phyloP scores from a whole-genome alignment of 352 stramenopile genomes.

The Globisporangium apiculatum region DNA sequence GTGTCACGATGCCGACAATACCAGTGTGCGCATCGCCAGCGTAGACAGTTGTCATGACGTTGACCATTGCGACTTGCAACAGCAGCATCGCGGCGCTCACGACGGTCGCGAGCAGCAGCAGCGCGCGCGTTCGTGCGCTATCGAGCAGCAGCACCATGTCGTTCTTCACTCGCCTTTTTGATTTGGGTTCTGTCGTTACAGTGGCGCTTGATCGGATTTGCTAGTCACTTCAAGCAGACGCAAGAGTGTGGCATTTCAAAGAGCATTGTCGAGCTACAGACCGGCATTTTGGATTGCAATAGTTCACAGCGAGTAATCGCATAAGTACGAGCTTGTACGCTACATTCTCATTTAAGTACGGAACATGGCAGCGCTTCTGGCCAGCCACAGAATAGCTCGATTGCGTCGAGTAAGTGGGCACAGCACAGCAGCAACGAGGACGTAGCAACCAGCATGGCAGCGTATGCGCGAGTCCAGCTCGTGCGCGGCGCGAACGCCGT shows the following conservation, averaged over 20 bases:
- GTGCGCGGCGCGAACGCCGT: conserved; percentile 44
- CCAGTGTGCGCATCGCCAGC: conserved; percentile 3
- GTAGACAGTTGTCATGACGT: conserved; percentile 26
- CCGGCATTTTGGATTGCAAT: background rate
- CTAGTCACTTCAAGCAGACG: no score
- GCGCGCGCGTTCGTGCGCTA: conserved; percentile 20
- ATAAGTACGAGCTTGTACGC: conserved; percentile 3
- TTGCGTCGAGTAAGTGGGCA: background rate
- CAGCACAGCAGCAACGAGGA: background rate
- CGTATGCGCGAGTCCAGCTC: conserved; percentile 53
- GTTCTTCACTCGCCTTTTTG: conserved; percentile 18
- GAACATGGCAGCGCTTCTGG: conserved; percentile 26
- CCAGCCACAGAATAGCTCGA: conserved; percentile 15
- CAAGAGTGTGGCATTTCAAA: no score
- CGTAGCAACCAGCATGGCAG: conserved; percentile 26
- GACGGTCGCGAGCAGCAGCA: conserved; percentile 28
- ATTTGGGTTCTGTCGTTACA: conserved; percentile 1
- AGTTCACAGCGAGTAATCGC: background rate
- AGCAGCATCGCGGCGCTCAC: conserved; percentile 36
- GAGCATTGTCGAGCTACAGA: no score
- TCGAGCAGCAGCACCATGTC: background rate
- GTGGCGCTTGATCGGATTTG: no score
- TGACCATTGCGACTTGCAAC: conserved; percentile 46
- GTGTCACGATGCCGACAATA: no score
- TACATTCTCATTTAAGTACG: conserved; percentile 7